Evolutionary conservation across 305 asterid species (phyloP), one percentile per base, ranked within the genome.

Genomic region (Plantago coronopus): DNA sequence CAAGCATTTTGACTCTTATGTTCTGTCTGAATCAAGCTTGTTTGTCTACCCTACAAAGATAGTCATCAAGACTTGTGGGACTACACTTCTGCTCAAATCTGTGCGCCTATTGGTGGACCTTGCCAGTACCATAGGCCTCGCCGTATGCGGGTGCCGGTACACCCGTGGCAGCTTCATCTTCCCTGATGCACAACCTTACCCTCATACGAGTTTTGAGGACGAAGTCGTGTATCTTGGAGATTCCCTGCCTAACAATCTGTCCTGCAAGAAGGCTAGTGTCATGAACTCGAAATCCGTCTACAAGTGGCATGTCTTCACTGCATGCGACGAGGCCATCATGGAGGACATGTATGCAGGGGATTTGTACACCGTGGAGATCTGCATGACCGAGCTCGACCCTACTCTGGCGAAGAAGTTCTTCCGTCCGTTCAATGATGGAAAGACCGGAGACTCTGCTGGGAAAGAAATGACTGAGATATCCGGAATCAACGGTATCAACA

Each of bases 51-150:
- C 97, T 0, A 76, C 85, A 0, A 89, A 87, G 61, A 79, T 93
- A 69, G 82, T 93, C 65, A 87, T 93, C 85, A 93, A 93, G 80
- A 93, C 99, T 0, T 93, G 99, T 73, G 99, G 99, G 80, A 93
- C 97, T 22, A 93, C 87, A 3, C 96, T 85, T 73, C 64, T 93
- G 12, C 83, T 93, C 69, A 81, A 83, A 73, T 87, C 97, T 5
- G 76, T 93, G 63, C 85, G 70, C 3, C 97, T 83, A 4, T 47
- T 93, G 77, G 67, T 79, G 63, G 82, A 72, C 29, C 78, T 72
- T 42, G 95, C 91, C 0, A 44, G 22, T 1, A 55, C 69, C 10
- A 43, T 87, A 69, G 99, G 95, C 20, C 85, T 93, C 40, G 59
- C 74, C 5, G 46, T 87, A 20, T 69, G 78, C 66, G 77, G 78